Base-by-base conservation (phyloP, 2,329 filamentous ascomycete species). In the Exophiala bonariae region DNA sequence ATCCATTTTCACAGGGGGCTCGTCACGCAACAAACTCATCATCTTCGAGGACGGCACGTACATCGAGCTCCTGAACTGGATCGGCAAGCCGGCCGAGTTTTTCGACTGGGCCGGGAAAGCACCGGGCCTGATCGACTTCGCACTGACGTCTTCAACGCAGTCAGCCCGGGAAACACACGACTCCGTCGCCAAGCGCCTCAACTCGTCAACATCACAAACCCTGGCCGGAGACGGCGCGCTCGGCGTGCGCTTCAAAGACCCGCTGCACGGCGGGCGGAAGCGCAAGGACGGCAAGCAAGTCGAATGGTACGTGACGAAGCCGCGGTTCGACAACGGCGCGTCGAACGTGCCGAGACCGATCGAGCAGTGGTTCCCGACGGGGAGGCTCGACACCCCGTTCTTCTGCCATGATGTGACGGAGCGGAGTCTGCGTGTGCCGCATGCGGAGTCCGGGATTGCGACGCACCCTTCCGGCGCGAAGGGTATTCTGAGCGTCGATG, bases 381-480 rank as follows among this genome's bases (percentile, higher is more conserved):
- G 50, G 9, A 50, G 54, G 8, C 41, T 56, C 26, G 54, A 57
- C 16, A 49, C 52, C 4, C 59, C 57, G 5, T 61, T 59, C 49
- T 61, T 59, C 47, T 58, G 55, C 44, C 59, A 61, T 51, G 54
- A 61, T 28, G 54, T 59, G 3, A 57, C 57, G 31, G 43, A 45
- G 13, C 49, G 57, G 32, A 36, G 9, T 4, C 20, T 71, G 62
- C 18, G 69, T 60, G 47, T 59, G 19, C 57, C 55, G 8, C 58
- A 43, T 36, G 34, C 40, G 8, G 49, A 59, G 17, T 32, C 33
- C 10, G 26, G 42, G 3, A 42, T 54, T 17, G 41, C 54, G 6
- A 54, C 43, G 10, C 57, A 59, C 34, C 55, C 57, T 1, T 58
- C 49, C 31, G 55, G 55, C 3, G 57, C 55, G 9, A 41, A 32